Base-by-base conservation (phyloP, 805 yeast genomes). In the Saccharomyces mikatae region DNA sequence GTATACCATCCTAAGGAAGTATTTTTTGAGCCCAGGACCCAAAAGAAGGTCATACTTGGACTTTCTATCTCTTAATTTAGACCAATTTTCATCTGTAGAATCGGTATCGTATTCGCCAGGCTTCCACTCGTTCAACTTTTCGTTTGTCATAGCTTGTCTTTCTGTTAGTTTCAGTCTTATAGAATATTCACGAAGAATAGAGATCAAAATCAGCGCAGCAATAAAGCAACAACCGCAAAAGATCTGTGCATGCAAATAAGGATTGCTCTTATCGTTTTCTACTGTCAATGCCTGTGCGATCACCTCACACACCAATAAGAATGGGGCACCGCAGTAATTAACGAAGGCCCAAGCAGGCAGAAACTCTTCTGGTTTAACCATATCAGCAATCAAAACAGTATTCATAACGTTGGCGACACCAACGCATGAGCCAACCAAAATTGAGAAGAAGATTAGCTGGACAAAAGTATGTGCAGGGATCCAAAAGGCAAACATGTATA, bases 161-260 rank as follows among this genome's bases (percentile, higher is more conserved):
- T 51, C 52, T 6, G 54, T 54, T 13, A 81, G 56, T 62, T 72
- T 72, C 48, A 77, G 66, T 48, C 74, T 60, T 1, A 84, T 79
- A 53, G 78, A 71, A 72, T 75, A 73, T 58, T 81, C 84, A 58
- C 90, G 72, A 22, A 81, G 69, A 0, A 80, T 69, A 1, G 80
- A 55, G 53, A 78, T 67, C 28, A 80, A 54, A 2, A 80, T 5
- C 10, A 77, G 62, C 0, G 78, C 78, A 10, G 67, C 67, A n/a
- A 77, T 62, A 58, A 76, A 78, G 48, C 78, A 66, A 21, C 74
- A 61, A 2, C 87, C 89, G 4, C 82, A 77, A 63, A 82, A 83
- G 1, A 83, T 73, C 61, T 84, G 89, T 1, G 86, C 75, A 58
- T 83, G 76, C 36, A 79, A 67, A 59, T 78, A 84, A 2, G 88